A percentile compares a stretch with the other conserved stretches of the same genome.
These are phyloP conservation scores for Coleophoma crateriformis DNA, from an alignment of 2,329 filamentous ascomycete genomes.

Conservation along the genomic window DNA sequence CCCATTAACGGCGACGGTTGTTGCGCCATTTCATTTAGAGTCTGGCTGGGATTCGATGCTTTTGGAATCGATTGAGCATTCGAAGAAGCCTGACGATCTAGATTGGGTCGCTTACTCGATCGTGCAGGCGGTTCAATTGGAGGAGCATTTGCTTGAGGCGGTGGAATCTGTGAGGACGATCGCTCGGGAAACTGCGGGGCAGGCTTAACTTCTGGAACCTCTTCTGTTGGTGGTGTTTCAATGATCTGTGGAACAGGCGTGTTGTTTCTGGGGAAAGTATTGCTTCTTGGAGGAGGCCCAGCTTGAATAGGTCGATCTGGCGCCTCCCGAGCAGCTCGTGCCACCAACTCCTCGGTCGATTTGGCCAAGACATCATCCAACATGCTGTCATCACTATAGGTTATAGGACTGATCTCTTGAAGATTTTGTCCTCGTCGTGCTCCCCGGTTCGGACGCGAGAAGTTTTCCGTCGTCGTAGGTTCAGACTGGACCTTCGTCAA, in stretches of 20 bases:
- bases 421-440: conserved; percentile 19
- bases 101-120: conserved; percentile 34
- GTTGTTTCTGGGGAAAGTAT: conserved; percentile 20
- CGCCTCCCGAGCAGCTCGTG: neutral
- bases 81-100: conserved; percentile 26
- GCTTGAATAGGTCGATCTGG: conserved; percentile 5
- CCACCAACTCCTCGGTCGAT: conserved; percentile 7
- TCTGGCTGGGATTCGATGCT: conserved; percentile 9
- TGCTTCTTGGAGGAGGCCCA: conserved; percentile 25
- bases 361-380: conserved; percentile 9
- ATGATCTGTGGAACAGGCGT: conserved; percentile 58
- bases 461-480: conserved; percentile 53
- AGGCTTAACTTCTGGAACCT: conserved; percentile 9
- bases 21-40: conserved; percentile 54
- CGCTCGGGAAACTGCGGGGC: conserved; percentile 42
- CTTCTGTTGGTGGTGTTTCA: conserved; percentile 42
- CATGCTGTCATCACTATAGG: conserved; percentile 5
- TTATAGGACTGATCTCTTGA: conserved; percentile 8
- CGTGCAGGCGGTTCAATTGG: conserved; percentile 42
- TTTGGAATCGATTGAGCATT: conserved; percentile 16
- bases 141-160: conserved; percentile 17
- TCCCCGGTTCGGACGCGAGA: conserved; percentile 47
- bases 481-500: conserved; percentile 66
- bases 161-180: conserved; percentile 46
- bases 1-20: conserved; percentile 66